Conservation (phyloP, 805 yeast genomes). For the Tetrapisispora taiwanensis region DNA sequence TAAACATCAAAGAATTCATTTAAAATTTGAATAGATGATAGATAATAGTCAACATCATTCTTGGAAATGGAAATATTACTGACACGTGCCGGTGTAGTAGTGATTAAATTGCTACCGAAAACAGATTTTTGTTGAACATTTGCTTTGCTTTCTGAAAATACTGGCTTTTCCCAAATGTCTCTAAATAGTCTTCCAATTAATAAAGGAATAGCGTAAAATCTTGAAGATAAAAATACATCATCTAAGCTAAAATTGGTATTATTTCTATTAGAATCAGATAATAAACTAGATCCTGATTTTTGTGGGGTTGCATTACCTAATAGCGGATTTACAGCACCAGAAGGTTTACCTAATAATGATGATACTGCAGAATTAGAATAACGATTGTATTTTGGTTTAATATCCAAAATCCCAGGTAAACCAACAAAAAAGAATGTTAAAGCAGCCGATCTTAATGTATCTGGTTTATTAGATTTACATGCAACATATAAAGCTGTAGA, state of each 20-base stretch:
- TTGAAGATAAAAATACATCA: slow-evolving; percentile 79
- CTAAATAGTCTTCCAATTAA: slow-evolving; percentile 70
- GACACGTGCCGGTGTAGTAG: slow-evolving; percentile 10
- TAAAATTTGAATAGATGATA: slow-evolving; percentile 60
- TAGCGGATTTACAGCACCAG: slow-evolving; percentile 12
- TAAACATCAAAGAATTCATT: slow-evolving; percentile 61
- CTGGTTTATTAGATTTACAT: slow-evolving; percentile 60
- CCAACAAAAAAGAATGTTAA: slow-evolving; percentile 36
- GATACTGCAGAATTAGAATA: slow-evolving; percentile 23
- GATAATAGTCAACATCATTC: slow-evolving; percentile 51
- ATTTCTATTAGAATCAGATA: slow-evolving; percentile 8
- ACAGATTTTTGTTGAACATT: slow-evolving; percentile 6
- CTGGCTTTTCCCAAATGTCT: slow-evolving; percentile 65
- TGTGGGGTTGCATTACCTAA: slow-evolving; percentile 5
- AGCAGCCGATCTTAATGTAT: slow-evolving; percentile 34
- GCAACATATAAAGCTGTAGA: slow-evolving; percentile 79
- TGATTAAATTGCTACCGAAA: background rate
- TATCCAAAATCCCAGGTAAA: slow-evolving; percentile 34
- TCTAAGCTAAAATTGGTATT: slow-evolving; percentile 35
- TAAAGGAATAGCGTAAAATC: slow-evolving; percentile 80
- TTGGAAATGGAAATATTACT: slow-evolving; percentile 21
- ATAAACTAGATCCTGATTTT: background rate
- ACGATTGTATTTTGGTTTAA: slow-evolving; percentile 33
- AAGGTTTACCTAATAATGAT: slow-evolving; percentile 19
- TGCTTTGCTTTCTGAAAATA: slow-evolving; percentile 37